These are phyloP conservation scores for Globisporangium ultimum DNA, from an alignment of 352 stramenopile species.

Conservation along the genomic window DNA sequence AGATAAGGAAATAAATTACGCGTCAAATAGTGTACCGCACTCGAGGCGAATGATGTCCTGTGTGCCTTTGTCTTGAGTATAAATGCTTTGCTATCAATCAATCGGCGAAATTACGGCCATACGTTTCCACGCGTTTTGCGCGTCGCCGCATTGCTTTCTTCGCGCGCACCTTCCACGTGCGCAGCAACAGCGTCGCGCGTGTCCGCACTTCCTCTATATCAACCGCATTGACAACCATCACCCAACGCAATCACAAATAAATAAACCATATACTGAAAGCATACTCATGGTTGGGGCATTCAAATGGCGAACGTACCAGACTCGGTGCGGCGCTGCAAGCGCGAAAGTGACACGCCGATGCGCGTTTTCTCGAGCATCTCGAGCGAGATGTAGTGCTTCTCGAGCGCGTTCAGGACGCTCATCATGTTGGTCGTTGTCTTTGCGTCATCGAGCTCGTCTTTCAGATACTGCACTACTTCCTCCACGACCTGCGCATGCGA, in stretches of 20 bases:
- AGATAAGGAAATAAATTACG: slow-evolving; percentile 5
- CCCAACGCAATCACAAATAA: not conserved
- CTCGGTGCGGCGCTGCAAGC: slow-evolving; percentile 30
- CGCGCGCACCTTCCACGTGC: slow-evolving; percentile 62
- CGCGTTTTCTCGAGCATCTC: slow-evolving; percentile 80
- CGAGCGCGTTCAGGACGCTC: slow-evolving; percentile 45
- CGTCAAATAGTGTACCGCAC: not conserved
- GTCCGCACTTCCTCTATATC: slow-evolving; percentile 31
- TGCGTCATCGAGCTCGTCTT: slow-evolving; percentile 63
- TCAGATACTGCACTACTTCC: slow-evolving; percentile 58
- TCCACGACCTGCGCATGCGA: slow-evolving; percentile 32
- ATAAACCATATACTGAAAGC: not conserved
- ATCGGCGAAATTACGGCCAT: slow-evolving; percentile 65
- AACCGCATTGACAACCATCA: too few species aligned
- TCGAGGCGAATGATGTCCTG: not conserved
- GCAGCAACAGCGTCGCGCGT: slow-evolving; percentile 38
- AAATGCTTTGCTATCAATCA: slow-evolving; percentile 31
- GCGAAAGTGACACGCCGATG: slow-evolving; percentile 37
- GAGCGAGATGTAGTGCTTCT: slow-evolving; percentile 69
- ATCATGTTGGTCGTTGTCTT: slow-evolving; percentile 44
- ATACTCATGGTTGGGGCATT: too few species aligned
- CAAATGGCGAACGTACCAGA: slow-evolving; percentile 16
- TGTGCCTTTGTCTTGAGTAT: not conserved
- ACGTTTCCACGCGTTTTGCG: slow-evolving; percentile 54
- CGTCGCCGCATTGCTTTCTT: slow-evolving; percentile 64